Percentiles rank a stretch among this genome's conserved stretches.
Conservation (phyloP, 169 alveolate species). For the Plasmodium ovale region DNA sequence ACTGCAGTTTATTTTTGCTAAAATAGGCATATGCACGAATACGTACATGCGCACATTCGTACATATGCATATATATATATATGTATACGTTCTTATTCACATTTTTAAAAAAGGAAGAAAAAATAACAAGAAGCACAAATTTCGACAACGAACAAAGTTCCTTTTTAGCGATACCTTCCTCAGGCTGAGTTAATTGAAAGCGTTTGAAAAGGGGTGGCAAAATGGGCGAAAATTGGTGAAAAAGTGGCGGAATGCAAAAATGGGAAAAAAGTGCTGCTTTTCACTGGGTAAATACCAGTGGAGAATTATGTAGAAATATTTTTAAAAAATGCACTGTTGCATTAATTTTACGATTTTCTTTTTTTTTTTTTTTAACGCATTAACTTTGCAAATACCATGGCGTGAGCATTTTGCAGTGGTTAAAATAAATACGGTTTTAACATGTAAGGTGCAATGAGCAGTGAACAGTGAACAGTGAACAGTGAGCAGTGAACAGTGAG, state of each 20-base stretch:
- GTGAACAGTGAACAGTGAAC: too few relatives aligned
- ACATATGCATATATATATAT: background rate
- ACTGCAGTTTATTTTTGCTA: background rate
- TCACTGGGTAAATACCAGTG: background rate
- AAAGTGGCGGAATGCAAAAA: too few relatives aligned
- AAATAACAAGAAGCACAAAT: background rate
- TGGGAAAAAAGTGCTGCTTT: background rate
- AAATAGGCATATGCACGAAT: background rate
- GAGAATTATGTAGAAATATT: background rate
- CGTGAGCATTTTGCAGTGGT: background rate
- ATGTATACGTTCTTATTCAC: too few relatives aligned
- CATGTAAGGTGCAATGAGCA: too few relatives aligned
- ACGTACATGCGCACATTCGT: too few relatives aligned
- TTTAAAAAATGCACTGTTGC: background rate
- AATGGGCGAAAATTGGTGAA: too few relatives aligned
- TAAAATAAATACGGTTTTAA: conserved; percentile 9
- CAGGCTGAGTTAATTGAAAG: background rate
- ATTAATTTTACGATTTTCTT: conserved; percentile 3
- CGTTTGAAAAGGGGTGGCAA: background rate
- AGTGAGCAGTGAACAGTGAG: too few relatives aligned
- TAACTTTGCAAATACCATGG: background rate
- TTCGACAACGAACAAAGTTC: conserved; percentile 8
- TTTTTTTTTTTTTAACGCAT: conserved; percentile 5
- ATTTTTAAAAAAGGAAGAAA: conserved; percentile 1
- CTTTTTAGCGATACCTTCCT: conserved; percentile 3